These are phyloP conservation scores for Russula brevipes DNA, from an alignment of 768 basidiomycete species.

Conservation along the genomic window DNA sequence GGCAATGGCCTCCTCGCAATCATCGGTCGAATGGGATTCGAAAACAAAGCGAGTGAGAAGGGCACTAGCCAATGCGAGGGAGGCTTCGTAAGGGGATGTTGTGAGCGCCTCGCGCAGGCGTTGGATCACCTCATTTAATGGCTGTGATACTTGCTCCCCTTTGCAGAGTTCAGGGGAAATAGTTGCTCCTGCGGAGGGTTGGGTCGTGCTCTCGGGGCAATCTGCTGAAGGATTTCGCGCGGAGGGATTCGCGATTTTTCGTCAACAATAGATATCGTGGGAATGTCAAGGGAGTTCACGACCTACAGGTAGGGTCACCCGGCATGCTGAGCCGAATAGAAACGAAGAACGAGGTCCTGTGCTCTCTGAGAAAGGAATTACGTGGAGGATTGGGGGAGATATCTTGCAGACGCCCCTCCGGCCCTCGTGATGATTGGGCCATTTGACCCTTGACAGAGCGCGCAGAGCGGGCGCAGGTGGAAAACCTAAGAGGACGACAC, in stretches of 20 bases:
- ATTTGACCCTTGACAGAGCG: background rate
- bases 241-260: background rate
- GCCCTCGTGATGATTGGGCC: background rate
- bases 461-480: background rate
- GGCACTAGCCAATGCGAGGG: background rate
- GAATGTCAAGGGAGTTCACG: background rate
- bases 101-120: background rate
- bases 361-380: background rate
- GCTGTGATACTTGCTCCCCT: background rate
- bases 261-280: background rate
- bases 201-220: background rate
- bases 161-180: background rate
- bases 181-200: background rate
- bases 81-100: background rate
- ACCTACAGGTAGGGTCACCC: background rate
- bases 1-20: conserved; percentile 4
- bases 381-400: background rate
- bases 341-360: background rate
- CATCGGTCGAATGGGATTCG: background rate
- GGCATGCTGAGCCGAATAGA: background rate
- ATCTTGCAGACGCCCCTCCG: background rate
- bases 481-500: background rate
- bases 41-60: background rate
- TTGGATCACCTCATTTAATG: background rate
- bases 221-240: background rate